These are phyloP conservation scores for Ceratocystis lukuohia DNA, from an alignment of 2,329 filamentous ascomycete genomes.

Conservation along the genomic window DNA sequence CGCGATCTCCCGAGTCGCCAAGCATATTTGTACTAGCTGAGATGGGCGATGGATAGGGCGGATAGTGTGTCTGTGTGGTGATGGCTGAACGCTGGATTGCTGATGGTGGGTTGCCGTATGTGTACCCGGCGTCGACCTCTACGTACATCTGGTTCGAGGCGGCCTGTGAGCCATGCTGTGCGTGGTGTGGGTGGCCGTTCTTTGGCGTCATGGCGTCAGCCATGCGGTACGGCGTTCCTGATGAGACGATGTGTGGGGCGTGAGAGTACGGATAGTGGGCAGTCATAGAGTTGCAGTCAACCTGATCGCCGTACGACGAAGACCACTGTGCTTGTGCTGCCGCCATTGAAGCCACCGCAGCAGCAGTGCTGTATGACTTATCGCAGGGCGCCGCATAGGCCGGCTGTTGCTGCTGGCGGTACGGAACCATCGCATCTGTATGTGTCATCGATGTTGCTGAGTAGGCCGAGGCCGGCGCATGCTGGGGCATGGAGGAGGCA, in stretches of 20 bases:
- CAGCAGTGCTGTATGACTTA: not conserved
- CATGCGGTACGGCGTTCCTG: conserved; percentile 26
- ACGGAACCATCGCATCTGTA: conserved; percentile 28
- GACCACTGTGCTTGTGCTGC: conserved; percentile 23
- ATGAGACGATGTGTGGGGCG: conserved; percentile 25
- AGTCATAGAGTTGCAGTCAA: conserved; percentile 29
- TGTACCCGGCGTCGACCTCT: conserved; percentile 27
- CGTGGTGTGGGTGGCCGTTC: conserved; percentile 19
- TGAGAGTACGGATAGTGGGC: conserved; percentile 26
- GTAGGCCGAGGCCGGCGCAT: conserved; percentile 24
- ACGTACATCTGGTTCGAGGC: conserved; percentile 29
- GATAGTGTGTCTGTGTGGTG: not conserved
- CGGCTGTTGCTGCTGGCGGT: conserved; percentile 20
- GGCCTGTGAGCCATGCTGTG: conserved; percentile 15
- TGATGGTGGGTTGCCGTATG: conserved; percentile 23
- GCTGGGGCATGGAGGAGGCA: not conserved
- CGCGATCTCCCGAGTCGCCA: not conserved
- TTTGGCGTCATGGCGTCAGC: conserved; percentile 23
- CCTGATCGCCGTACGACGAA: conserved; percentile 27
- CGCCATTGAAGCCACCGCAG: not conserved
- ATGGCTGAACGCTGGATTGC: conserved; percentile 7
- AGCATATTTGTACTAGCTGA: not conserved
- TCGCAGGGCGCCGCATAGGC: not conserved
- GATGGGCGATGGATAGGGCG: conserved; percentile 3
- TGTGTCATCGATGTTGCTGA: conserved; percentile 22